phyloP scores from a whole-genome alignment of 2,329 filamentous ascomycete genomes.

The Xylaria sp. region DNA sequence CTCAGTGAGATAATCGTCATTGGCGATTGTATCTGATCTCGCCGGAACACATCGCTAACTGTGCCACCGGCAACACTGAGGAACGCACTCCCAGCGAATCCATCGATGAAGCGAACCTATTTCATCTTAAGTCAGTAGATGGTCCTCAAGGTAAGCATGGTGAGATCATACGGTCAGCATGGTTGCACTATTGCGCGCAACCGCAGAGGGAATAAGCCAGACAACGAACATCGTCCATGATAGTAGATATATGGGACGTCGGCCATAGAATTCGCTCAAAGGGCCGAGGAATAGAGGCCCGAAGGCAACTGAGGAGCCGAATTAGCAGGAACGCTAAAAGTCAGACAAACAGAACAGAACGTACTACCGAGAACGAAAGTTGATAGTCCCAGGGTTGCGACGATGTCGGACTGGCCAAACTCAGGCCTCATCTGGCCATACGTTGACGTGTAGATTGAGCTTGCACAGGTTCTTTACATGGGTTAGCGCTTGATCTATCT shows the following conservation, averaged over 20 bases:
- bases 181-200: conserved; percentile 81
- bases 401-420: conserved; percentile 71
- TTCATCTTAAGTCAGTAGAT: neutral
- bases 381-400: conserved; percentile 81
- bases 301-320: conserved; percentile 48
- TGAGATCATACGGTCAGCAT: conserved; percentile 62
- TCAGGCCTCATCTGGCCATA: conserved; percentile 78
- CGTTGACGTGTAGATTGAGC: conserved; percentile 86
- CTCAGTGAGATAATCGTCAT: conserved; percentile 81
- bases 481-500: neutral
- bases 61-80: conserved; percentile 81
- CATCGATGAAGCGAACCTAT: conserved; percentile 73
- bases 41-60: conserved; percentile 78
- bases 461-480: conserved; percentile 74
- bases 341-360: conserved; percentile 50
- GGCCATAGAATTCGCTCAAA: conserved; percentile 79
- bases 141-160: neutral
- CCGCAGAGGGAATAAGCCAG: conserved; percentile 81
- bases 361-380: conserved; percentile 80
- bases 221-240: conserved; percentile 78
- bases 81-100: conserved; percentile 72
- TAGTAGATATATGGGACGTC: conserved; percentile 78
- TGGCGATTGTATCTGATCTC: conserved; percentile 72
- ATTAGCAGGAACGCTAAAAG: neutral
- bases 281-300: conserved; percentile 69